Conservation (phyloP, 176 grass and related monocot species). For the Panicum miliaceum region DNA sequence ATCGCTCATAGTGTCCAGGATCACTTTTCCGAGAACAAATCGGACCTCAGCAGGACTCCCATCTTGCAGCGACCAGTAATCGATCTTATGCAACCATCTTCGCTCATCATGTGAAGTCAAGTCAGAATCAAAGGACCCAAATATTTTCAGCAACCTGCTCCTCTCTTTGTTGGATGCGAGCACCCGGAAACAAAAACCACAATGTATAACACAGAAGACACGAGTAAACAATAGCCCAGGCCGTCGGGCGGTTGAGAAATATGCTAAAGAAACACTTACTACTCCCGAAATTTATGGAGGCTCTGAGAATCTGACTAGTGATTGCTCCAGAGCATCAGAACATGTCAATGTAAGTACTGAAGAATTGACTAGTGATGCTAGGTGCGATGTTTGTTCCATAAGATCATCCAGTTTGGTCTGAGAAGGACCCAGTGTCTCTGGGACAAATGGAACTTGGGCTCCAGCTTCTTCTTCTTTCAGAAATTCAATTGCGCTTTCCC, state of each 20-base stretch:
- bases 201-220: constrained; percentile 6
- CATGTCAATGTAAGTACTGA: constrained; percentile 63
- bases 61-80: constrained; percentile 68
- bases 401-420: constrained; percentile 54
- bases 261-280: constrained; percentile 52
- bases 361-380: constrained; percentile 64
- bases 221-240: not conserved
- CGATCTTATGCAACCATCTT: constrained; percentile 54
- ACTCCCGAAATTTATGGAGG: constrained; percentile 57
- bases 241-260: not conserved
- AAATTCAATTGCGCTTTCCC: constrained; percentile 53
- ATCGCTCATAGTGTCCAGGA: constrained; percentile 65
- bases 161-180: constrained; percentile 55
- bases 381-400: constrained; percentile 53
- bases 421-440: constrained; percentile 59
- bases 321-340: constrained; percentile 59
- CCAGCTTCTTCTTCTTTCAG: constrained; percentile 64
- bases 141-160: constrained; percentile 54
- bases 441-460: constrained; percentile 52
- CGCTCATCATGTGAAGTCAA: constrained; percentile 39
- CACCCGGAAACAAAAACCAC: constrained; percentile 53
- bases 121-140: constrained; percentile 48
- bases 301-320: constrained; percentile 52
- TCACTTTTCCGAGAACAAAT: constrained; percentile 76
- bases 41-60: constrained; percentile 61